A percentile compares a stretch with the other conserved stretches of the same genome.
Evolutionary conservation across 208 protist species (phyloP).

Genomic region (Leishmania tropica): DNA sequence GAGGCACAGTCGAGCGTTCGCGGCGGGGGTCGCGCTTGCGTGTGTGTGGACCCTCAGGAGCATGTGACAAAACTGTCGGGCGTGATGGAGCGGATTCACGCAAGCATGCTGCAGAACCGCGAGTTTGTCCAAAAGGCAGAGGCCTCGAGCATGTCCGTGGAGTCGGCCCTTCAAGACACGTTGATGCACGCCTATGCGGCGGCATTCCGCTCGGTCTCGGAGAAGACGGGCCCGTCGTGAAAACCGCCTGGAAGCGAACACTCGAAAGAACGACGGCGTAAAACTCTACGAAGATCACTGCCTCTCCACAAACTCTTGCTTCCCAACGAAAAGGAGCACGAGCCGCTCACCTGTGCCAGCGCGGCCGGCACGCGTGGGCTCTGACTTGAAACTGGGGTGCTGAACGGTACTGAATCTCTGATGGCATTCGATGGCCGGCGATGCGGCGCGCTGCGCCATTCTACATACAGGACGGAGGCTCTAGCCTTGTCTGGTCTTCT

Average conservation of each 20-base stretch:
- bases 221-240: neutral
- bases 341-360: neutral
- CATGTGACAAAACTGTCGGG: constrained; percentile 8
- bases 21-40: neutral
- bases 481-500: no score
- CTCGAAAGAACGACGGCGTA: neutral
- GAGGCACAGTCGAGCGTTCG: no score
- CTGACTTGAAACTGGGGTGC: neutral
- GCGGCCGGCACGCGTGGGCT: neutral
- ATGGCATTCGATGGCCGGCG: neutral
- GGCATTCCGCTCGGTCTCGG: constrained; percentile 14
- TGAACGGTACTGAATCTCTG: neutral
- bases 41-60: constrained; percentile 14
- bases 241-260: neutral
- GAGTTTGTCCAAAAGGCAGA: constrained; percentile 12
- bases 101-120: constrained; percentile 2
- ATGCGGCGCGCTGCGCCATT: neutral
- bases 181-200: constrained; percentile 10
- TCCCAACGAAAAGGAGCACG: neutral
- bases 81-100: constrained; percentile 11
- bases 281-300: neutral
- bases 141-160: neutral
- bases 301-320: neutral
- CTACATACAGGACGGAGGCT: neutral
- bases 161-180: constrained; percentile 1